A percentile compares a stretch with the other conserved stretches of the same genome.
Evolutionary conservation across 129 eudicot species (phyloP).

Genomic region (Centrapalus pauciflorus): DNA sequence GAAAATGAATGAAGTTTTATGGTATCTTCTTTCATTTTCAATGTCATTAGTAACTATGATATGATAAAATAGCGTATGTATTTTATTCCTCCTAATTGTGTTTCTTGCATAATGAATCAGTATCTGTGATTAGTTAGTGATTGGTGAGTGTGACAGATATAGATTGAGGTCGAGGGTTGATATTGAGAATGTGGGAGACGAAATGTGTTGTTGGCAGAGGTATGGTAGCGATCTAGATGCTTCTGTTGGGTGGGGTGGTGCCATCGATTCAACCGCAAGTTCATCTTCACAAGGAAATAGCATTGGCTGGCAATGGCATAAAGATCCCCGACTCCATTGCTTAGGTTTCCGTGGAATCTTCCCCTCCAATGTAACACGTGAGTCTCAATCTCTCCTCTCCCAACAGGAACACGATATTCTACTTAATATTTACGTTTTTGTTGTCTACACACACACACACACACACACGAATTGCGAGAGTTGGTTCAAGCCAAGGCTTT

Average conservation of each 20-base stretch:
- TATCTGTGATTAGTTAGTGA: no score
- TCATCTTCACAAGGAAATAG: slow-evolving; percentile 57
- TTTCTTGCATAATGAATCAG: no score
- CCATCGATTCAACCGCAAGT: slow-evolving; percentile 48
- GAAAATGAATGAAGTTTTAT: no score
- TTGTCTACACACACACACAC: no score
- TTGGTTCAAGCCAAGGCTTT: no score
- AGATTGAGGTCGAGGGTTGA: slow-evolving; percentile 92
- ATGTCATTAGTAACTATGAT: no score
- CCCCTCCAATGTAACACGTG: slow-evolving; percentile 62
- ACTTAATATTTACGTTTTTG: not conserved
- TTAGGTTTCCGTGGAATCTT: slow-evolving; percentile 84
- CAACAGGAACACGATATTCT: not conserved
- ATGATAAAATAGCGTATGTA: no score
- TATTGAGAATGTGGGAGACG: slow-evolving; percentile 57
- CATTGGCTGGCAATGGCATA: slow-evolving; percentile 71
- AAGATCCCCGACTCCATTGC: slow-evolving; percentile 73
- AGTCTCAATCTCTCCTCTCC: no score
- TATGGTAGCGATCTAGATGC: slow-evolving; percentile 59
- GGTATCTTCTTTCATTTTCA: no score
- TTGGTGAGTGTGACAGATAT: slow-evolving; percentile 65
- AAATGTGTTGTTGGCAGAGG: slow-evolving; percentile 81
- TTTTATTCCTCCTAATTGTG: no score
- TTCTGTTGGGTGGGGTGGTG: slow-evolving; percentile 77
- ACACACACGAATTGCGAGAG: no score